Percentiles rank a stretch among this genome's conserved stretches.
Conservation (phyloP, 164 flowering plant genomes). For the Umbilicus rupestris region DNA sequence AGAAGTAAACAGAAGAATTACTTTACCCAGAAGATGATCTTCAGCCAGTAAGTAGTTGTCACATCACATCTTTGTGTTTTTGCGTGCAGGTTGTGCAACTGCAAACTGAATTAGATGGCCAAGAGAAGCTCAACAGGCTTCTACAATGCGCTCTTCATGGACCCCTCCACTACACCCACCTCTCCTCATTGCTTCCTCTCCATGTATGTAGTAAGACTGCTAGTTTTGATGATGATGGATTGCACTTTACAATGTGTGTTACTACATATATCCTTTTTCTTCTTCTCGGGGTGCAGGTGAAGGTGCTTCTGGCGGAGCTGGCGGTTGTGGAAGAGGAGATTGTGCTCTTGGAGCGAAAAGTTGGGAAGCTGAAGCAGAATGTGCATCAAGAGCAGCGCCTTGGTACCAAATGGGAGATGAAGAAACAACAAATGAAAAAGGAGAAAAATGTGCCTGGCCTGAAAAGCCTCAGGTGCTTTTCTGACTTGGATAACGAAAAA, state of each 20-base stretch:
- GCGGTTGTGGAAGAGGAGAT: constrained; percentile 68
- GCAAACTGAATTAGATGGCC: constrained; percentile 41
- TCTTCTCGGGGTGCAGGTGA: constrained; percentile 35
- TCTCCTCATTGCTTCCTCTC: constrained; percentile 38
- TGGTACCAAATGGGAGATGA: constrained; percentile 16
- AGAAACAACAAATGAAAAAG: background rate
- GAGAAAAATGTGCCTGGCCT: background rate
- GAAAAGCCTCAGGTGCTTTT: background rate
- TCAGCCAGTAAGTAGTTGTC: no score
- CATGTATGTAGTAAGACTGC: constrained; percentile 27
- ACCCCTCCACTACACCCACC: constrained; percentile 26
- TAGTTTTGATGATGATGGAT: no score
- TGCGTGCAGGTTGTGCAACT: constrained; percentile 42
- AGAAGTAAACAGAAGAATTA: constrained; percentile 31
- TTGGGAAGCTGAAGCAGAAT: constrained; percentile 37
- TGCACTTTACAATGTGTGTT: no score
- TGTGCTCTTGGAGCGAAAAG: constrained; percentile 42
- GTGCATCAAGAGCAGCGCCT: constrained; percentile 31
- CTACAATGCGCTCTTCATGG: constrained; percentile 46
- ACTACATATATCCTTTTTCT: no score
- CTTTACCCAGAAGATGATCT: no score
- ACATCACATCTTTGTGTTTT: no score
- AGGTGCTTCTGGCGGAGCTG: constrained; percentile 47
- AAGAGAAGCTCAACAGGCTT: constrained; percentile 37
- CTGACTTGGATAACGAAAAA: constrained; percentile 2